phyloP scores from a whole-genome alignment of 768 basidiomycete species.

The Leucocoprinus sp. region DNA sequence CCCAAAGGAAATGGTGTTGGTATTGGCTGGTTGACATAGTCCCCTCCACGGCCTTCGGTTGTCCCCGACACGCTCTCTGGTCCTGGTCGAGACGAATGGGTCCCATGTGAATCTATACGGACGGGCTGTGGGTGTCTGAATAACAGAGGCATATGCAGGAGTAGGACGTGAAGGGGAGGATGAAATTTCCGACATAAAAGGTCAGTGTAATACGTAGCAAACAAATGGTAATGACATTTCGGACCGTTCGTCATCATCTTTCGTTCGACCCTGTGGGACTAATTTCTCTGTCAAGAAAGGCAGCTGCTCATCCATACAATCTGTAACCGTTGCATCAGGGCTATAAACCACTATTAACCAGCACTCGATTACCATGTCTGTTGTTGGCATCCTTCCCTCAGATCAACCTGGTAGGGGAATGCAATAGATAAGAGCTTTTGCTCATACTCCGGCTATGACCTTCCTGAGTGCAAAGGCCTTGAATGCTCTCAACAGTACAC shows the following conservation, averaged over 20 bases:
- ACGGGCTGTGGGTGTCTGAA: slow-evolving; percentile 35
- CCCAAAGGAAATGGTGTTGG: slow-evolving; percentile 34
- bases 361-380: no score
- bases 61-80: slow-evolving; percentile 72
- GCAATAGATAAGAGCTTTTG: no score
- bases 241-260: background rate
- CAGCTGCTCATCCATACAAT: no score
- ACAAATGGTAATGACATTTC: background rate
- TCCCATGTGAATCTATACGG: slow-evolving; percentile 78
- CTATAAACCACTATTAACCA: no score
- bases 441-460: no score
- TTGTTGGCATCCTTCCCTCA: no score
- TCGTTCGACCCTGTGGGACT: no score
- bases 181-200: slow-evolving; percentile 36
- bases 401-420: no score
- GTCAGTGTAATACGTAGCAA: slow-evolving; percentile 1
- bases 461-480: no score
- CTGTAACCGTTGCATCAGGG: no score
- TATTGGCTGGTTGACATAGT: slow-evolving; percentile 46
- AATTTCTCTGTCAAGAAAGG: no score
- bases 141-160: slow-evolving; percentile 34
- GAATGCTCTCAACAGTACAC: no score
- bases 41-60: slow-evolving; percentile 53
- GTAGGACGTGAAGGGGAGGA: slow-evolving; percentile 55
- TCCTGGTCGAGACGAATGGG: slow-evolving; percentile 43